These are phyloP conservation scores for Waltergamsia citrina DNA, from an alignment of 2,329 filamentous ascomycete genomes.

Conservation along the genomic window DNA sequence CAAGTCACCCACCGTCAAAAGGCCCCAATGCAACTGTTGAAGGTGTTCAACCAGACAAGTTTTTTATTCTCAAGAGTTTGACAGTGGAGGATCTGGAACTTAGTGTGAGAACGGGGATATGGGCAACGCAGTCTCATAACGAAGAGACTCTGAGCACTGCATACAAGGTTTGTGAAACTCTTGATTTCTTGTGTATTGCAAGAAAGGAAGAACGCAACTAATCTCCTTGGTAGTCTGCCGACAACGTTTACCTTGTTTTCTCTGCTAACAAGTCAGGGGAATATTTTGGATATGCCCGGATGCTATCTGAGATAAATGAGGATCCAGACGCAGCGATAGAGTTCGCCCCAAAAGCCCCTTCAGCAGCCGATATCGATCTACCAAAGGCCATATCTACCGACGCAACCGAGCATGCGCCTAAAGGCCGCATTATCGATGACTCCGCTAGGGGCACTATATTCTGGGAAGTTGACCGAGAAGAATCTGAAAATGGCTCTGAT, in stretches of 20 bases:
- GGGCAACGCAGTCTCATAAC: constrained; percentile 93
- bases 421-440: constrained; percentile 84
- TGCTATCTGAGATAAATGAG: constrained; percentile 75
- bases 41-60: constrained; percentile 52
- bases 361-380: constrained; percentile 51
- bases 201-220: not conserved
- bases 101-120: constrained; percentile 79
- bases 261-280: constrained; percentile 97
- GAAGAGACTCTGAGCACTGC: constrained; percentile 76
- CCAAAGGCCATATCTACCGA: constrained; percentile 74
- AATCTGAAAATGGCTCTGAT: constrained; percentile 34
- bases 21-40: not conserved
- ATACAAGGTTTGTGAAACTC: constrained; percentile 54
- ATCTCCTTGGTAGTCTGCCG: constrained; percentile 51
- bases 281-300: constrained; percentile 90
- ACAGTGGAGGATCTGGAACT: constrained; percentile 84
- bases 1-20: not conserved
- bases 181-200: not conserved
- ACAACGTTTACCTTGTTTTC: constrained; percentile 86
- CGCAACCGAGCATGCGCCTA: constrained; percentile 68
- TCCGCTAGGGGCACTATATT: constrained; percentile 92
- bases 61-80: constrained; percentile 88
- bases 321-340: constrained; percentile 62
- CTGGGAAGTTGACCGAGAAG: constrained; percentile 73
- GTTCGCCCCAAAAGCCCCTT: constrained; percentile 56